phyloP scores from a whole-genome alignment of 352 stramenopile species.

The Phytophthora pseudosyringae region DNA sequence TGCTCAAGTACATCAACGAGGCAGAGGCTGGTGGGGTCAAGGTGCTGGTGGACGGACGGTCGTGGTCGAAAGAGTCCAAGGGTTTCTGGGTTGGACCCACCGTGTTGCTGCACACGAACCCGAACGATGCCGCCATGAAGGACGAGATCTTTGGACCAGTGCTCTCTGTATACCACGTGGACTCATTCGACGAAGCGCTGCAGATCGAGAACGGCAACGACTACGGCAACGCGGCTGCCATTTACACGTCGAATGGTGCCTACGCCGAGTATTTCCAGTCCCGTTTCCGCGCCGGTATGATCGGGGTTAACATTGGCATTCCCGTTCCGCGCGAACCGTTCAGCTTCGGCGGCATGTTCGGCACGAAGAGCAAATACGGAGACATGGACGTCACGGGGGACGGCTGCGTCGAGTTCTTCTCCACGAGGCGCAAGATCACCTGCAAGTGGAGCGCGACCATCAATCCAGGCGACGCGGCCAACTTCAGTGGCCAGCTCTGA shows the following conservation, averaged over 20 bases:
- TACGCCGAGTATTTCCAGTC: conserved; percentile 95
- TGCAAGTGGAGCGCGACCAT: conserved; percentile 90
- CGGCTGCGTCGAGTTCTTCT: conserved; percentile 98
- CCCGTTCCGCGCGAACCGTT: conserved; percentile 96
- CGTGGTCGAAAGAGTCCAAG: conserved; percentile 65
- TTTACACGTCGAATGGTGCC: conserved; percentile 96
- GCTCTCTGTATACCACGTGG: conserved; percentile 89
- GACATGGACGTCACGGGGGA: conserved; percentile 99
- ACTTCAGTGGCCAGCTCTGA: conserved; percentile 79
- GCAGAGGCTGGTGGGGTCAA: conserved; percentile 83
- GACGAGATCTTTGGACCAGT: conserved; percentile 99
- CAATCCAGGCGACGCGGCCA: conserved; percentile 59
- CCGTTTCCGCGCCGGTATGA: conserved; percentile 93
- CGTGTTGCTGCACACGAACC: conserved; percentile 92
- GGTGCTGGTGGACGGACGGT: conserved; percentile 93
- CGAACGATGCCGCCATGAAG: conserved; percentile 88
- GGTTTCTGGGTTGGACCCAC: conserved; percentile 96
- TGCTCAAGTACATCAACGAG: conserved; percentile 95
- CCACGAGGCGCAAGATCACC: conserved; percentile 97
- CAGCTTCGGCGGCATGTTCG: conserved; percentile 97
- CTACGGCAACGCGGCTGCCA: conserved; percentile 97
- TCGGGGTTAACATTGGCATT: conserved; percentile 97
- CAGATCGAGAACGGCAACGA: conserved; percentile 96
- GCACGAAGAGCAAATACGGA: conserved; percentile 97
- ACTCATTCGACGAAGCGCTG: conserved; percentile 94